Base-by-base conservation (phyloP, 2,329 filamentous ascomycete species). In the Fusarium sp. region DNA sequence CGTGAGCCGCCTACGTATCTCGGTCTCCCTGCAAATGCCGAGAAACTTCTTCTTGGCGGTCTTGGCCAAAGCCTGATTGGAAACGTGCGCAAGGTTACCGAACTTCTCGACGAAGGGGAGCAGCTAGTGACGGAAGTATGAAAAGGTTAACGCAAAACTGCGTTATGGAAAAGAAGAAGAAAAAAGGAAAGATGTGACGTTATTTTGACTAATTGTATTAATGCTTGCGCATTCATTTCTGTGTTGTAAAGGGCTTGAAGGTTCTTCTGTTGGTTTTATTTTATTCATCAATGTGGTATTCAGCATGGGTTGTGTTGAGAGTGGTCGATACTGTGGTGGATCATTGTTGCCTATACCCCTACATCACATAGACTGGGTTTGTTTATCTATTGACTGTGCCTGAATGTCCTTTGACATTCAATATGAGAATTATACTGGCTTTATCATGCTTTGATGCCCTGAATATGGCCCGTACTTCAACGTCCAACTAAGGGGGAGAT, bases 1-100 rank as follows among this genome's bases (percentile, higher is more conserved):
- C 89, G 96, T 74, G 96, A 99, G 79, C 96, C 96, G 28, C 96
- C 96, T 6, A 97, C 94, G 1, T 99, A 97, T 77, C 85, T 99
- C 17, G 96, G 96, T 22, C 81, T 99, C 71, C 96, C 96, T 35
- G 93, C 93, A 28, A 97, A 99, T 78, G 96, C 96, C 20, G 96
- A 99, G 88, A 99, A 98, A 81, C 78, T 99, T 76, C 80, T 99
- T 73, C 85, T 99, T 32, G 92, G 97, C 15, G 94, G 93, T 4
- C 89, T 97, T 75, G 96, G 95, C 43, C 87, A 88, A 75, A 92
- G 90, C 74, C 90, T 97, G 87, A 90, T 97, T 73, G 87, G 86
- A 67, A 94, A 97, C 79, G 74, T 98, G 78, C 90, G 90, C 76
- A 92, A 90, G 78, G 92, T 99, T 52, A 92, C 92, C 66, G 92